Evolutionary conservation across 768 basidiomycete species (phyloP).

Genomic region (Boletus sensibilis): DNA sequence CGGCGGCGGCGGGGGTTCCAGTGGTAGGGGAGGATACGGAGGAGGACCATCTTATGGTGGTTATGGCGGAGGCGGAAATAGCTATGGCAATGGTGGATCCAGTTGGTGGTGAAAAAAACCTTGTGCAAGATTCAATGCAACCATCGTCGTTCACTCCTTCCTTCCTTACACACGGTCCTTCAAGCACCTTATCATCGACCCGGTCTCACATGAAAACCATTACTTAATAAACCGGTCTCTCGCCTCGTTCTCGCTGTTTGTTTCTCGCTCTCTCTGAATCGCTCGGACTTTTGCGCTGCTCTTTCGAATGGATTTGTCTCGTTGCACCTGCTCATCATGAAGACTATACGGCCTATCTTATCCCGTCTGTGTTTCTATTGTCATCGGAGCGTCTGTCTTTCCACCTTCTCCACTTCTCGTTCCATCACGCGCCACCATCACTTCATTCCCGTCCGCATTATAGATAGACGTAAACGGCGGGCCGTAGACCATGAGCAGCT

Average conservation of each 20-base stretch:
- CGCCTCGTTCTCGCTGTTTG: constrained; percentile 22
- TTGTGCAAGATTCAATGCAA: constrained; percentile 10
- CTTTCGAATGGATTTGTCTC: constrained; percentile 58
- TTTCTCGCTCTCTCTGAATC: constrained; percentile 35
- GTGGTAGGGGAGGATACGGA: constrained; percentile 44
- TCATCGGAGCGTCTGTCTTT: constrained; percentile 31
- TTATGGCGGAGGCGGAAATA: constrained; percentile 29
- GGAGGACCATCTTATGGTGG: constrained; percentile 31
- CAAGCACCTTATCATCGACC: constrained; percentile 19
- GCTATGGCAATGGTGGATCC: constrained; percentile 34
- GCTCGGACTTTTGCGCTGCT: constrained; percentile 58
- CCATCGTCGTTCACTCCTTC: constrained; percentile 9
- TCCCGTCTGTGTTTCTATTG: constrained; percentile 40
- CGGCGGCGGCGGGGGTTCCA: constrained; percentile 35
- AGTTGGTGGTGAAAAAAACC: constrained; percentile 48
- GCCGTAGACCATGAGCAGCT: constrained; percentile 48
- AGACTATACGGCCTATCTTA: constrained; percentile 43
- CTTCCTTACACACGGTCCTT: constrained; percentile 8
- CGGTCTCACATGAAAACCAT: constrained; percentile 25
- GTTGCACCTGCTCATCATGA: constrained; percentile 51
- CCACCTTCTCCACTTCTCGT: constrained; percentile 7
- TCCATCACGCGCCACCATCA: constrained; percentile 25
- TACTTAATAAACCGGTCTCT: constrained; percentile 18
- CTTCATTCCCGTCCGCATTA: constrained; percentile 31
- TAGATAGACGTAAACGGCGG: constrained; percentile 46